Percentiles rank a stretch among this genome's conserved stretches.
Evolutionary conservation across 1,284 basidiomycete genomes (phyloP).

Genomic region (Trichosporon inkin): DNA sequence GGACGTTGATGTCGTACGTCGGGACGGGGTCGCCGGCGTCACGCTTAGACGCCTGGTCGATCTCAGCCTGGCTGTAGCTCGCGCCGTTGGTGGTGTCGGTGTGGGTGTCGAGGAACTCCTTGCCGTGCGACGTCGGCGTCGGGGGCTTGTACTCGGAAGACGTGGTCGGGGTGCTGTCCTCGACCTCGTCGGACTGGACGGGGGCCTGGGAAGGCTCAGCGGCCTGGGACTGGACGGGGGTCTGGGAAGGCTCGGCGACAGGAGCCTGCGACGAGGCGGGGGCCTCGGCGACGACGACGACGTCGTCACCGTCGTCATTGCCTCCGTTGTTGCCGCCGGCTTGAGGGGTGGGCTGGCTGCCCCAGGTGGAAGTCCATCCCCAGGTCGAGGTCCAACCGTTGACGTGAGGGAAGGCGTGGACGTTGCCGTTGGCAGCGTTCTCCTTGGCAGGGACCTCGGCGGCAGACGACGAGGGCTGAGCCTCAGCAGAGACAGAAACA

Average conservation of each 20-base stretch:
- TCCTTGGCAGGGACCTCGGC: neutral
- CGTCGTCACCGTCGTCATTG: no score
- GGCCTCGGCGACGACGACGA: no score
- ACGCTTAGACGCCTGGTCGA: neutral
- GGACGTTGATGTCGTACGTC: constrained; percentile 23
- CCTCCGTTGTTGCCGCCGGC: neutral
- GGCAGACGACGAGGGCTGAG: neutral
- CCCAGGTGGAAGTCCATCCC: constrained; percentile 3
- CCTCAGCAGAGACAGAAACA: neutral
- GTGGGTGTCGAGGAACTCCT: constrained; percentile 3
- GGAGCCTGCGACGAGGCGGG: no score
- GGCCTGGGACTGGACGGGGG: neutral
- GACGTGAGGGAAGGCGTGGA: neutral
- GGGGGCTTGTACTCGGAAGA: neutral
- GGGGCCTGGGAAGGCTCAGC: neutral
- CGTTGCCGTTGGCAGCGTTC: neutral
- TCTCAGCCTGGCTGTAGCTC: neutral
- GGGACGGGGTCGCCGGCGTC: constrained; percentile 10
- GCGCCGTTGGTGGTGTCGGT: neutral
- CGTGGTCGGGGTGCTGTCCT: neutral
- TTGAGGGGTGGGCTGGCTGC: neutral
- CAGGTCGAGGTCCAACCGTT: constrained; percentile 1
- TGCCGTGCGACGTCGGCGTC: neutral
- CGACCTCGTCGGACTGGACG: neutral
- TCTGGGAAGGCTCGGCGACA: neutral